phyloP scores from a whole-genome alignment of 2,329 filamentous ascomycete species.

The Thielaviopsis cerberus region DNA sequence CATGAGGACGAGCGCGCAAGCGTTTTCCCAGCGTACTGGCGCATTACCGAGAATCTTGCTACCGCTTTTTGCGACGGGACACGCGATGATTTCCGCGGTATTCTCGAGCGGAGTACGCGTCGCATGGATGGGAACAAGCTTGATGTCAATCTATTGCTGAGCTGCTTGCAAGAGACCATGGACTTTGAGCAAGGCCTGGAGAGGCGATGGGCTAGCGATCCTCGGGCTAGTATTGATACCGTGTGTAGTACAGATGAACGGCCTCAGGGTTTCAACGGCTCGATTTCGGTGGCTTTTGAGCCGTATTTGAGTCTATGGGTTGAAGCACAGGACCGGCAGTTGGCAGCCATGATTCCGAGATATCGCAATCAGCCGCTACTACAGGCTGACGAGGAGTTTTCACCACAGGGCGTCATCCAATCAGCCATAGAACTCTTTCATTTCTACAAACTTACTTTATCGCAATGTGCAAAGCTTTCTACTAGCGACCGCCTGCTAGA shows the following conservation, averaged over 20 bases:
- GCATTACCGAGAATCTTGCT: constrained; percentile 73
- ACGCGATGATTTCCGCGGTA: constrained; percentile 83
- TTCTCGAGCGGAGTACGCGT: constrained; percentile 73
- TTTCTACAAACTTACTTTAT: constrained; percentile 81
- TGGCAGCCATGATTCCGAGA: constrained; percentile 67
- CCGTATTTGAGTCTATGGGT: constrained; percentile 95
- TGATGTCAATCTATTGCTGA: constrained; percentile 75
- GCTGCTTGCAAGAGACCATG: constrained; percentile 83
- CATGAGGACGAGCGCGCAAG: constrained; percentile 83
- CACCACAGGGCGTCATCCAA: constrained; percentile 68
- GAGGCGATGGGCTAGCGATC: constrained; percentile 54
- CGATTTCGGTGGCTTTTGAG: constrained; percentile 91
- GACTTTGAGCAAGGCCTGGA: constrained; percentile 92
- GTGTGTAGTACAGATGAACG: constrained; percentile 62
- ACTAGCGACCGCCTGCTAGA: constrained; percentile 77
- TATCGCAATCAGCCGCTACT: constrained; percentile 71
- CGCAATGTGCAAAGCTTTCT: constrained; percentile 89
- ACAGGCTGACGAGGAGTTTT: constrained; percentile 77
- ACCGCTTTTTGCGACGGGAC: constrained; percentile 92
- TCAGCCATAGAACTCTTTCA: constrained; percentile 95
- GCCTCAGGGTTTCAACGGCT: constrained; percentile 62
- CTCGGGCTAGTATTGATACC: constrained; percentile 75
- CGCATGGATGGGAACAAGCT: constrained; percentile 55
- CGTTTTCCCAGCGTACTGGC: constrained; percentile 78
- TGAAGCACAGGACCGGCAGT: constrained; percentile 79